A percentile compares a stretch with the other conserved stretches of the same genome.
phyloP scores from a whole-genome alignment of 2,329 filamentous ascomycete species.

The Microascus cirrosus region DNA sequence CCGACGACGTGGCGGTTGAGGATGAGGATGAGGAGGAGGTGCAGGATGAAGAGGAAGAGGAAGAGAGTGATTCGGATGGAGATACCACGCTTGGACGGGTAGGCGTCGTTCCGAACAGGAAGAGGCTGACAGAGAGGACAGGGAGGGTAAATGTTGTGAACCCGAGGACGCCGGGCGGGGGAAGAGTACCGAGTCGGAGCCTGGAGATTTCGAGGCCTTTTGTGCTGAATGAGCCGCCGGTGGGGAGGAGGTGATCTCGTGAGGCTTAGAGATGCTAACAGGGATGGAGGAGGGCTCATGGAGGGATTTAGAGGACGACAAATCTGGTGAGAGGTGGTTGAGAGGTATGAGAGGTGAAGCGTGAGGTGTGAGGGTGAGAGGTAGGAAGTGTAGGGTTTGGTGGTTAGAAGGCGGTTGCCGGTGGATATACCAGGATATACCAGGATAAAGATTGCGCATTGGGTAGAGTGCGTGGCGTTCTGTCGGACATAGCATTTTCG shows the following conservation, averaged over 20 bases:
- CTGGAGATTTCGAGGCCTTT: conserved; percentile 39
- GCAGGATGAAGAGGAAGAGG: conserved; percentile 20
- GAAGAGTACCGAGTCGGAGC: conserved; percentile 43
- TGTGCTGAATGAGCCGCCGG: conserved; percentile 13
- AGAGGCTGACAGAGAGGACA: conserved; percentile 35
- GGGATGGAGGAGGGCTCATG: no score
- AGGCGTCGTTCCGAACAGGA: conserved; percentile 25
- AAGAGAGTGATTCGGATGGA: conserved; percentile 26
- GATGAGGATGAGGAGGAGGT: conserved; percentile 4
- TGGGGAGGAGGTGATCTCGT: neutral
- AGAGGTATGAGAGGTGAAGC: no score
- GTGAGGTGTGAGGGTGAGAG: no score
- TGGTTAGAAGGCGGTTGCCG: neutral
- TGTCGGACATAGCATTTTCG: no score
- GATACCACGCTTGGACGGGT: neutral
- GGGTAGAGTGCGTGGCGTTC: no score
- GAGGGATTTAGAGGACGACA: no score
- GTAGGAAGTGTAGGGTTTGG: no score
- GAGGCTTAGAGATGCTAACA: no score
- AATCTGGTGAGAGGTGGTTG: no score
- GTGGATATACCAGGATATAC: no score
- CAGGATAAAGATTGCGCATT: no score
- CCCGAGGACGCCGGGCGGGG: conserved; percentile 40
- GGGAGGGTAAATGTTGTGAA: conserved; percentile 48
- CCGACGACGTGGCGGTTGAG: neutral